phyloP scores from a whole-genome alignment of 352 stramenopile genomes.

The Phytophthora constricta region DNA sequence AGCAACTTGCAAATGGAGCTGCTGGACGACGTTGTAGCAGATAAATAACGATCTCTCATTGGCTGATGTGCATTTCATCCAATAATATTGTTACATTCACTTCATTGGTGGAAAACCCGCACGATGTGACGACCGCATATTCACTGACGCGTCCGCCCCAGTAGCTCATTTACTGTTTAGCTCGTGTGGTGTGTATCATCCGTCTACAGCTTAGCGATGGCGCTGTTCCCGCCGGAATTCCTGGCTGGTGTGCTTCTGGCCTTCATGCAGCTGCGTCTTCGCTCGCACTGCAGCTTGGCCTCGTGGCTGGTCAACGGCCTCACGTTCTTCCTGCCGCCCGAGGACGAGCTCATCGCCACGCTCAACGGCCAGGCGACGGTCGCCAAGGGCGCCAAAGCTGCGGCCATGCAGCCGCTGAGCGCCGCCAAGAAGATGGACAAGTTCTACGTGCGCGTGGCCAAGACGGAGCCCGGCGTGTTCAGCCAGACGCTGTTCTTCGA shows the following conservation, averaged over 20 bases:
- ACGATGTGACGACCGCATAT: conserved; percentile 2
- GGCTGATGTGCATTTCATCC: no score
- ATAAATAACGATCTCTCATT: not conserved
- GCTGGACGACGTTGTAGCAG: no score
- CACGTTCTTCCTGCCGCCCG: conserved; percentile 79
- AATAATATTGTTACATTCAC: not conserved
- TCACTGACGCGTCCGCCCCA: conserved; percentile 3
- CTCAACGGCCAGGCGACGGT: conserved; percentile 61
- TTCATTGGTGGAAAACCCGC: not conserved
- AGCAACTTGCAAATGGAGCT: not conserved
- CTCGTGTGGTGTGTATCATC: no score
- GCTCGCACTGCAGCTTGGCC: conserved; percentile 62
- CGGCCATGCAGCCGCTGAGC: conserved; percentile 43
- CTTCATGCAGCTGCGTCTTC: conserved; percentile 78
- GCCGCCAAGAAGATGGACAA: conserved; percentile 69
- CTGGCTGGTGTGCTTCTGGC: conserved; percentile 68
- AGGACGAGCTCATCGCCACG: conserved; percentile 71
- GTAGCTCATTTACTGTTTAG: conserved; percentile 1
- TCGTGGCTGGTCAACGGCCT: conserved; percentile 65
- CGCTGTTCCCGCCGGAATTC: conserved; percentile 80
- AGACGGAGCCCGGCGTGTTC: conserved; percentile 71
- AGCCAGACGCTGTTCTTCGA: conserved; percentile 83
- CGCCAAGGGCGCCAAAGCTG: conserved; percentile 22
- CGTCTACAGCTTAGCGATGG: conserved; percentile 49
- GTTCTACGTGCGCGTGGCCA: conserved; percentile 76